Conservation (phyloP, 2,329 filamentous ascomycete species). For the Pseudopyrenochaeta lycopersici region DNA sequence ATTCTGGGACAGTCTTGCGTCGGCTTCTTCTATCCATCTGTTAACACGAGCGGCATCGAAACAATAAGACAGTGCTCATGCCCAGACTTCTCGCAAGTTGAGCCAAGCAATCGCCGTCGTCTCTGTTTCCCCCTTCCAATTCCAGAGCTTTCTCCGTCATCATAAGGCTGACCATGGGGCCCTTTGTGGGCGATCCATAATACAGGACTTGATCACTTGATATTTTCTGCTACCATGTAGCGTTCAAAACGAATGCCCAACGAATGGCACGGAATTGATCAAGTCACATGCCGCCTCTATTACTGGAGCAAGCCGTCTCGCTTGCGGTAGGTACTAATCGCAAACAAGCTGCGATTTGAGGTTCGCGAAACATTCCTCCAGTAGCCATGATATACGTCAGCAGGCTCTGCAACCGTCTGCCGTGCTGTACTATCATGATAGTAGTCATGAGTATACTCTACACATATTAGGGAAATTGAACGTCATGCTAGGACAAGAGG, state of each 20-base stretch:
- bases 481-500: too few relatives aligned
- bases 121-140: too few relatives aligned
- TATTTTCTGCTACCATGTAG: conserved; percentile 30
- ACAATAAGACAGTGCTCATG: conserved; percentile 13
- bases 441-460: too few relatives aligned
- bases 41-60: conserved; percentile 15
- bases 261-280: neutral
- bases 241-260: conserved; percentile 26
- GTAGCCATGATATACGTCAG: neutral
- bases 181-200: conserved; percentile 32
- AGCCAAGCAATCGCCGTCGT: too few relatives aligned
- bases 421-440: too few relatives aligned
- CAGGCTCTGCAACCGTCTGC: too few relatives aligned
- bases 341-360: conserved; percentile 1
- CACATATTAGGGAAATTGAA: too few relatives aligned
- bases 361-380: neutral
- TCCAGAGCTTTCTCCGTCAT: too few relatives aligned
- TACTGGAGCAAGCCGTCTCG: conserved; percentile 6
- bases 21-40: conserved; percentile 3
- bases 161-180: conserved; percentile 37
- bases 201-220: conserved; percentile 40
- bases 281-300: conserved; percentile 7
- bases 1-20: conserved; percentile 13
- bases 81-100: conserved; percentile 13
- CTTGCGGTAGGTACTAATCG: conserved; percentile 3